A percentile compares a stretch with the other conserved stretches of the same genome.
Evolutionary conservation across 2,329 filamentous ascomycete species (phyloP).

Genomic region (Pleoardoris graminearum): DNA sequence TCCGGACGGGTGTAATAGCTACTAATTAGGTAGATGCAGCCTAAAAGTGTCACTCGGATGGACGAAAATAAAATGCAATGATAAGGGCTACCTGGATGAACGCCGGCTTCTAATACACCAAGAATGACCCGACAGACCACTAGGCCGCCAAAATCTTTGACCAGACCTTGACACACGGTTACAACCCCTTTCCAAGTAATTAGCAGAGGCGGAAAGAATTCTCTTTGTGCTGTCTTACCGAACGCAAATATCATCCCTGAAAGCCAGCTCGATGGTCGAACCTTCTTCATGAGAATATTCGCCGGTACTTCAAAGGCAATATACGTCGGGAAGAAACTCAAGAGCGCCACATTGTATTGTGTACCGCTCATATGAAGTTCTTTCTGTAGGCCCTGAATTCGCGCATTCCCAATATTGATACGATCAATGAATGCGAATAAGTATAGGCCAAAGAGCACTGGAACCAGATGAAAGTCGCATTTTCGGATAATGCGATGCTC

Average conservation of each 20-base stretch:
- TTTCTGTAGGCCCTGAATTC: conserved; percentile 35
- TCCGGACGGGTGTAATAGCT: conserved; percentile 62
- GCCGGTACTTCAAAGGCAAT: conserved; percentile 53
- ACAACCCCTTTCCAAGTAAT: too few relatives aligned
- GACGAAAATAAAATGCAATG: conserved; percentile 61
- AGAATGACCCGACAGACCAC: conserved; percentile 50
- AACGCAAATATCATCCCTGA: conserved; percentile 49
- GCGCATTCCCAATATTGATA: conserved; percentile 51
- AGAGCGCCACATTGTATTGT: conserved; percentile 65
- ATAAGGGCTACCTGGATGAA: conserved; percentile 49
- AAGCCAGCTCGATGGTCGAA: conserved; percentile 48
- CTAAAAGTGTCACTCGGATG: too few relatives aligned
- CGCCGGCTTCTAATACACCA: conserved; percentile 28
- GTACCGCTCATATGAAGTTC: conserved; percentile 50
- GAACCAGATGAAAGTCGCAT: too few relatives aligned
- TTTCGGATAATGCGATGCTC: too few relatives aligned
- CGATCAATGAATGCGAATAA: conserved; percentile 11
- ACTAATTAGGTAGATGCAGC: too few relatives aligned
- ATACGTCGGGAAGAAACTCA: conserved; percentile 61
- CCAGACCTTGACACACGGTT: conserved; percentile 50
- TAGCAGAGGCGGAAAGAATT: too few relatives aligned
- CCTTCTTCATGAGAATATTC: background rate
- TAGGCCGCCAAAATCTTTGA: conserved; percentile 50
- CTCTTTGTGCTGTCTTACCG: conserved; percentile 49
- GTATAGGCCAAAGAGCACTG: too few relatives aligned